phyloP scores from a whole-genome alignment of 345 rosid species.

The Populus pruinosa region DNA sequence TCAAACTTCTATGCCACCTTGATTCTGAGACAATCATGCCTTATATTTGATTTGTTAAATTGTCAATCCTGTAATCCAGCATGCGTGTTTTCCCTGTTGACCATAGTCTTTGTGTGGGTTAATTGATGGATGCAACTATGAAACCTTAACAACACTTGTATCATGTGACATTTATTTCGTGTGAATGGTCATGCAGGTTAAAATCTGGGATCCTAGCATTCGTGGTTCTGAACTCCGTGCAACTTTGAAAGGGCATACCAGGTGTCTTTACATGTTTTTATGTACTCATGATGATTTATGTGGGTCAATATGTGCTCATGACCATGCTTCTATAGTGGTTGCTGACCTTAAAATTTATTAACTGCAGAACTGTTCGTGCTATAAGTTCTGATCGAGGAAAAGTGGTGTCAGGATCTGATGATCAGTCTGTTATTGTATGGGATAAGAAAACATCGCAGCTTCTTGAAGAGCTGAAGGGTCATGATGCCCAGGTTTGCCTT shows the following conservation, averaged over 20 bases:
- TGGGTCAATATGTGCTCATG: neutral
- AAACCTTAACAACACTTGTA: slow-evolving; percentile 13
- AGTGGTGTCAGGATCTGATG: slow-evolving; percentile 98
- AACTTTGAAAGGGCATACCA: slow-evolving; percentile 85
- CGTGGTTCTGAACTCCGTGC: slow-evolving; percentile 98
- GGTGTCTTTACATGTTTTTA: slow-evolving; percentile 41
- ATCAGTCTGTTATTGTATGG: slow-evolving; percentile 93
- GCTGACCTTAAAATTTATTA: neutral
- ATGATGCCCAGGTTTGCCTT: slow-evolving; percentile 77
- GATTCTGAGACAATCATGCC: neutral
- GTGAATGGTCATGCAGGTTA: slow-evolving; percentile 57
- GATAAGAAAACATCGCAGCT: slow-evolving; percentile 92
- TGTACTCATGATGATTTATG: neutral
- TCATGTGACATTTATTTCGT: slow-evolving; percentile 14
- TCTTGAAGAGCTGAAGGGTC: slow-evolving; percentile 94
- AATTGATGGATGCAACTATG: neutral
- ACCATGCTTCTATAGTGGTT: slow-evolving; percentile 8
- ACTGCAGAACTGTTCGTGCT: slow-evolving; percentile 78
- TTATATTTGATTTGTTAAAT: neutral
- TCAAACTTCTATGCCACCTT: neutral
- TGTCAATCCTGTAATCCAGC: neutral
- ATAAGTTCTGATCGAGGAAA: slow-evolving; percentile 97
- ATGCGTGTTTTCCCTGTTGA: neutral
- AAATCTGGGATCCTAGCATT: slow-evolving; percentile 97
- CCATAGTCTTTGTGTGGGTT: neutral